These are phyloP conservation scores for Septoria petroselini DNA, from an alignment of 2,329 filamentous ascomycete genomes.

Conservation along the genomic window DNA sequence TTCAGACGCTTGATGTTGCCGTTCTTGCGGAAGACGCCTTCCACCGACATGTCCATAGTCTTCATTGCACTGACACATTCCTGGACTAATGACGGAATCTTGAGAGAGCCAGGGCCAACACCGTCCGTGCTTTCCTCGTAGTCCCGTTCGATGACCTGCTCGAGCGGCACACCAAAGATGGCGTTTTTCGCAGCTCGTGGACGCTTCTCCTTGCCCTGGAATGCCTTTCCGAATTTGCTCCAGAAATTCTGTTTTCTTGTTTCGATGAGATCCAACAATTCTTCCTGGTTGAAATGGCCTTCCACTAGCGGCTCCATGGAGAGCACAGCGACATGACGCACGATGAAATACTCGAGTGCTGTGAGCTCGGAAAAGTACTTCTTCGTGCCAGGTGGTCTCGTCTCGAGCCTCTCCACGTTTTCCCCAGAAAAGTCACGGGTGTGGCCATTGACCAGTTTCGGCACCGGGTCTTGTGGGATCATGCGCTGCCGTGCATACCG, in stretches of 20 bases:
- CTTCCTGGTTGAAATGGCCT: conserved; percentile 86
- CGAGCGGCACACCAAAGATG: conserved; percentile 85
- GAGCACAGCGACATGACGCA: conserved; percentile 88
- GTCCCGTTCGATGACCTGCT: conserved; percentile 85
- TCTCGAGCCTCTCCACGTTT: conserved; percentile 45
- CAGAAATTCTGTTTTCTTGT: conserved; percentile 92
- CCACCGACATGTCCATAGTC: conserved; percentile 98
- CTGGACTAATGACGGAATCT: conserved; percentile 91
- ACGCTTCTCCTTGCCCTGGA: conserved; percentile 61
- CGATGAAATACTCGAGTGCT: conserved; percentile 93
- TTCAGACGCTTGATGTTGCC: conserved; percentile 94
- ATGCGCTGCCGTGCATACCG: conserved; percentile 69
- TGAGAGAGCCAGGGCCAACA: conserved; percentile 83
- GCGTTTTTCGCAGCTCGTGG: conserved; percentile 85
- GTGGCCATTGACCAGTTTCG: conserved; percentile 67
- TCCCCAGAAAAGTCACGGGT: conserved; percentile 63
- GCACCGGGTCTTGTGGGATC: conserved; percentile 63
- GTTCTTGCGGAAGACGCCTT: conserved; percentile 98
- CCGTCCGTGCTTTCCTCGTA: conserved; percentile 97
- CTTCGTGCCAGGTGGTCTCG: conserved; percentile 50
- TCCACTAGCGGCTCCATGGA: conserved; percentile 92
- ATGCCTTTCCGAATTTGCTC: conserved; percentile 96
- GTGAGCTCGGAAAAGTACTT: conserved; percentile 96
- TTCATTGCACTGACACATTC: conserved; percentile 92
- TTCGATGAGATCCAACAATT: conserved; percentile 88